These are phyloP conservation scores for Ogataea corticis DNA, from an alignment of 805 yeast species.

Conservation along the genomic window DNA sequence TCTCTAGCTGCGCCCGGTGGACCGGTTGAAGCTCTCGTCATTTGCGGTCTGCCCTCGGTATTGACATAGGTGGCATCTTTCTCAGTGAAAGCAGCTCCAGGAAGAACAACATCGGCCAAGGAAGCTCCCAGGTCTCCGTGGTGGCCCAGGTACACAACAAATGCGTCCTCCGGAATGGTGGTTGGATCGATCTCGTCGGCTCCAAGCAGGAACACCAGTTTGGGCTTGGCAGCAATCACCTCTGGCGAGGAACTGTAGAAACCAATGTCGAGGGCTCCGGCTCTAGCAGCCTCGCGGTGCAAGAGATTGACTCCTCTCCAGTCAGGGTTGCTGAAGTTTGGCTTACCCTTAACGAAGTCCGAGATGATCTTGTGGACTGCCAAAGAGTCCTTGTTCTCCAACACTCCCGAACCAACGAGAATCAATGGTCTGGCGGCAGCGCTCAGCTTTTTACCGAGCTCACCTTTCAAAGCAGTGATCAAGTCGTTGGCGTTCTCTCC, in stretches of 20 bases:
- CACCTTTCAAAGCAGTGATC: slow-evolving; percentile 61
- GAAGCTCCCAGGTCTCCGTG: slow-evolving; percentile 91
- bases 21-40: slow-evolving; percentile 81
- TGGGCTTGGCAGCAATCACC: slow-evolving; percentile 54
- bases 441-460: slow-evolving; percentile 65
- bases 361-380: slow-evolving; percentile 61
- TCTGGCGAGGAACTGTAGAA: slow-evolving; percentile 55
- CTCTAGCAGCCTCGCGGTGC: slow-evolving; percentile 86
- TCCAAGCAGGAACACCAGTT: slow-evolving; percentile 76
- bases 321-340: slow-evolving; percentile 62
- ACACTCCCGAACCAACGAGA: slow-evolving; percentile 78
- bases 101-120: slow-evolving; percentile 81
- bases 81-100: slow-evolving; percentile 88
- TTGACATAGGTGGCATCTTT: slow-evolving; percentile 82
- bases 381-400: slow-evolving; percentile 63
- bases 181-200: slow-evolving; percentile 76
- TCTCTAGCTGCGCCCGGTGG: slow-evolving; percentile 90
- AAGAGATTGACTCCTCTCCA: slow-evolving; percentile 84
- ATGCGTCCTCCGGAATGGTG: slow-evolving; percentile 80
- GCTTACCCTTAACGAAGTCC: slow-evolving; percentile 54
- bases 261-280: slow-evolving; percentile 84
- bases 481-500: slow-evolving; percentile 63
- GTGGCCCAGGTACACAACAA: slow-evolving; percentile 88
- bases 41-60: slow-evolving; percentile 88
- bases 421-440: slow-evolving; percentile 73